These are phyloP conservation scores for Aegilops speltoides DNA, from an alignment of 176 grass and related monocot species.

Conservation along the genomic window DNA sequence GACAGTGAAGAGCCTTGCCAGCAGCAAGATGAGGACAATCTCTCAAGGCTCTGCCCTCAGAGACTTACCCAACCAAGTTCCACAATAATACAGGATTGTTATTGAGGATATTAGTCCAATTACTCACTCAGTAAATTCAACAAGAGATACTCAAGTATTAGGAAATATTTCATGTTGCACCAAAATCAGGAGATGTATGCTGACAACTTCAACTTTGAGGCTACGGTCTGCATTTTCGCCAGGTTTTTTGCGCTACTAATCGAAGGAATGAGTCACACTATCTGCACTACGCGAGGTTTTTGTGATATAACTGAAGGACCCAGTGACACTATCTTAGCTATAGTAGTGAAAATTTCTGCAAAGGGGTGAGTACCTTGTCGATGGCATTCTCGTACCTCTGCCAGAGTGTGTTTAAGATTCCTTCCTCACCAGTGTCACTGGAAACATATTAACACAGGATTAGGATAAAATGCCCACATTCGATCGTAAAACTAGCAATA, in stretches of 20 bases:
- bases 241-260: not conserved
- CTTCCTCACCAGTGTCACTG: slow-evolving; percentile 72
- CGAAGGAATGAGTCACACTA: not conserved
- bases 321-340: not conserved
- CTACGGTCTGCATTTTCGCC: not conserved
- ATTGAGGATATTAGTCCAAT: slow-evolving; percentile 7
- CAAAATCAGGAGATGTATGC: not conserved
- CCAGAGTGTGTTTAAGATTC: slow-evolving; percentile 74
- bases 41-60: not conserved
- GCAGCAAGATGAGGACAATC: not conserved
- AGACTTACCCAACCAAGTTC: not conserved
- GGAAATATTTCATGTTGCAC: slow-evolving; percentile 1
- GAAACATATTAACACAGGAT: slow-evolving; percentile 17
- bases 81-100: slow-evolving; percentile 13
- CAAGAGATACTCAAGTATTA: not conserved
- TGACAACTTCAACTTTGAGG: not conserved
- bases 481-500: not conserved
- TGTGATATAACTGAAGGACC: not conserved
- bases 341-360: not conserved
- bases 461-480: slow-evolving; percentile 2
- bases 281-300: not conserved
- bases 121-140: not conserved
- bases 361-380: slow-evolving; percentile 69
- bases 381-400: slow-evolving; percentile 82
- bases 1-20: not conserved